Evolutionary conservation across 2,329 filamentous ascomycete species (phyloP).

Genomic region (Penicillium sp.): DNA sequence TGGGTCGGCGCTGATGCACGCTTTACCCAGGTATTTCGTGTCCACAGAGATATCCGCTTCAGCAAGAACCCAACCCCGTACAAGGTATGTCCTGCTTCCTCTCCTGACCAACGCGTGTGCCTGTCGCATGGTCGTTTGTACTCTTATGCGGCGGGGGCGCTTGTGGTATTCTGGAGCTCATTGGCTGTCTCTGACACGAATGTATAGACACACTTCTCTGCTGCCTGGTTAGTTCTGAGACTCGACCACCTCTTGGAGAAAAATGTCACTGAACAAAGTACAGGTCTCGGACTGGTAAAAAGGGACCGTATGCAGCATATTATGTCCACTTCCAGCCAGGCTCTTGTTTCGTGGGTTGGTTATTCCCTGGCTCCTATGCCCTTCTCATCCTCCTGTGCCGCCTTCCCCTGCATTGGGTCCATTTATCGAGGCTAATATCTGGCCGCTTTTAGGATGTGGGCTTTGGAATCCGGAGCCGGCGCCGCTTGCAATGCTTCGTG

Average conservation of each 20-base stretch:
- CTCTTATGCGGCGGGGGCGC: slow-evolving; percentile 5
- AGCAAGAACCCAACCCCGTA: slow-evolving; percentile 81
- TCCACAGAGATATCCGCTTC: slow-evolving; percentile 83
- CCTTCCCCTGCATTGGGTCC: not conserved
- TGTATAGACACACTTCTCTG: slow-evolving; percentile 70
- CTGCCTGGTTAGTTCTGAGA: slow-evolving; percentile 60
- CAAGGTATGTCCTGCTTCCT: slow-evolving; percentile 56
- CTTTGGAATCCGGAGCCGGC: slow-evolving; percentile 72
- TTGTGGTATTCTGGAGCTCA: slow-evolving; percentile 15
- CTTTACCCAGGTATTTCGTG: slow-evolving; percentile 63
- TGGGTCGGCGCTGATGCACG: slow-evolving; percentile 10
- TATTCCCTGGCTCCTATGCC: not conserved
- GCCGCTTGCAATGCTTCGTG: slow-evolving; percentile 64
- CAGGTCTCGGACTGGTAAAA: slow-evolving; percentile 77
- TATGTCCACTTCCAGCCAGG: slow-evolving; percentile 78
- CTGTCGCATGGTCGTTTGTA: not conserved
- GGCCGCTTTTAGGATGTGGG: slow-evolving; percentile 59
- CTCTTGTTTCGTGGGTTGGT: slow-evolving; percentile 67
- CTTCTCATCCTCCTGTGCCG: not conserved
- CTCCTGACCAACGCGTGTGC: not conserved
- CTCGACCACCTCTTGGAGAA: not conserved
- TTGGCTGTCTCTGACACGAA: slow-evolving; percentile 24
- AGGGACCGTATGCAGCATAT: slow-evolving; percentile 83
- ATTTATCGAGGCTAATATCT: slow-evolving; percentile 9
- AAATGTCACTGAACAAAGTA: slow-evolving; percentile 20